Evolutionary conservation across 441 rosid species (phyloP), one percentile per base, ranked within the genome.

Genomic region (Brassica hybrid): DNA sequence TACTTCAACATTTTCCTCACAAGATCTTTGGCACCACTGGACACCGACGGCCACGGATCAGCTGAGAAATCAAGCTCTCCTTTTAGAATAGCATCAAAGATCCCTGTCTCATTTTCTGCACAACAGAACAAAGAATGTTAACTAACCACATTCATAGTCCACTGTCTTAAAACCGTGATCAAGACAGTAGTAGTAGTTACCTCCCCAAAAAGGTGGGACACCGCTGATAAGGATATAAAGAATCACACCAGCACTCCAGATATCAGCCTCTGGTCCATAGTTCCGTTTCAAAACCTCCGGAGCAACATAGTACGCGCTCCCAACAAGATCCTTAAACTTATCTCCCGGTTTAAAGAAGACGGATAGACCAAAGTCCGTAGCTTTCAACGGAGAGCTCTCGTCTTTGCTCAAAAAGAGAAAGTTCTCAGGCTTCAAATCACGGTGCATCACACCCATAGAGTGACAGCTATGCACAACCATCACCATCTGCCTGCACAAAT

Each of bases 381-480:
- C 91, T 72, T 90, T 90, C 87, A 90, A 72, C 0, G 94, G 90
- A 0, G 94, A 86, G 82, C 81, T 81, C 82, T 90, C 91, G 19
- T 85, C 86, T 6, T 83, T 73, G 73, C 84, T 84, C 58, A 86
- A 71, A 27, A 90, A 80, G 74, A 90, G 83, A 84, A 90, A 90
- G 77, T 90, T 90, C 74, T 90, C 94, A 6, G 92, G 94, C 86
- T 90, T 90, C 83, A 90, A 76, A 72, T 93, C 98, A 69, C 99
- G 87, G 76, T 95, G 99, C 85, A 95, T 83, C 38, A 95, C 99
- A 38, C 91, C 94, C 92, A 90, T 90, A 1, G 91, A 78, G 75
- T 90, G 94, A 60, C 94, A 90, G 62, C 83, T 77, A 73, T 90
- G 92, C 77, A 90, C 94, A 79, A 90, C 94, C 30, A 84, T 85